Base-by-base conservation (phyloP, 495 filamentous ascomycete species). In the Stereocaulon alpinum region DNA sequence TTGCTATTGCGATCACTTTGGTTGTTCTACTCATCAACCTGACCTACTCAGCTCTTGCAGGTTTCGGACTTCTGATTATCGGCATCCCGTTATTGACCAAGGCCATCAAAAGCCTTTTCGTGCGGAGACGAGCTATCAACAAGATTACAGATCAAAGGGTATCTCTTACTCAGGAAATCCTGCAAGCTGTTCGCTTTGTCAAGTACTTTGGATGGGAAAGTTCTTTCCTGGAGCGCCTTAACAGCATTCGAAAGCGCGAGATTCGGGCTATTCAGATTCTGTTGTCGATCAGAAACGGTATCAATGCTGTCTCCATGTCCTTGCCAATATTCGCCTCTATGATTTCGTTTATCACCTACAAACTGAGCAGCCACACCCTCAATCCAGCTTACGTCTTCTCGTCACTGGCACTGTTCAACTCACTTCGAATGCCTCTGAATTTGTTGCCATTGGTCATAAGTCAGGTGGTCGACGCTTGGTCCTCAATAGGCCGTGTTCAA, bases 151-250 rank as follows among this genome's bases (percentile, higher is more conserved):
- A 97, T 70, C 86, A 89, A 70, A 79, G 92, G 44, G 91, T 97
- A 7, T 85, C 86, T 49, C 74, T 97, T 40, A 96, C 91, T 0
- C 92, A 96, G 67, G 92, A 97, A 66, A 94, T 97, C 40, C 69
- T 97, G 22, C 86, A 90, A 60, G 86, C 86, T 1, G 91, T 96
- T 48, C 81, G 90, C 18, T 96, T 97, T 65, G 91, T 97, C 69
- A 97, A 97, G 70, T 95, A 81, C 72, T 96, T 95, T 68, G 92
- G 88, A 9, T 97, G 92, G 92, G 92, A 97, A 66, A 83, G 77
- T 40, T 83, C 85, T 49, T 97, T 97, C 69, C 74, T 96, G 5
- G 74, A 78, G n/a, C 82, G 90, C 18, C 75, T 97, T 11, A 76
- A 79, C 51, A 76, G 82, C 20, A 86, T 92, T 55, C 82, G 92